Base-by-base conservation (phyloP, 441 rosid genomes). In the Viola pubescens region DNA sequence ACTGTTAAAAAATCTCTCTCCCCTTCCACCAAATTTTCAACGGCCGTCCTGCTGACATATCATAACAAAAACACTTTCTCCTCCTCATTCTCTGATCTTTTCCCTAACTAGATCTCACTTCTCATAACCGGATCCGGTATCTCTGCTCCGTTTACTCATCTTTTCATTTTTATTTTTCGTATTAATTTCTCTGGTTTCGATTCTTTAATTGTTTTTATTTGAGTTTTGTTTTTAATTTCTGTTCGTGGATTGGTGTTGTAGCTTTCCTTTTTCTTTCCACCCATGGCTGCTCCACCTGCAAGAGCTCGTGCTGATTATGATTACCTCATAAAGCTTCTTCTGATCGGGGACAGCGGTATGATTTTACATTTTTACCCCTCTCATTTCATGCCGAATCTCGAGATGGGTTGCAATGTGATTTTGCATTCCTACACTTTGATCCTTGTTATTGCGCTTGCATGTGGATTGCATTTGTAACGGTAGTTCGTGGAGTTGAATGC, bases 51-150 rank as follows among this genome's bases (percentile, higher is more conserved):
- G 71, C 77, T 63, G 78, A 76, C 73, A 77, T 71, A 64, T 43
- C 70, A 52, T 26, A 26, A 59, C 65, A 9, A 65, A 52, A 71
- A 67, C 65, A 54, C 56, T 16, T 39, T 38, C 11, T 14, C 55
- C 54, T 37, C 37, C 48, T 5, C 45, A 46, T 67, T 69, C 69
- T 13, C 44, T 67, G 61, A 64, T 55, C 65, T 62, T 61, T 53
- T 53, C 57, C 67, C 69, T 54, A 49, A 34, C 68, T 73, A 69
- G 74, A 67, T 74, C 75, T 70, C 64, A 64, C 64, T 54, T 65
- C 14, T 60, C 13, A 65, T 67, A 61, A 38, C 52, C 61, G 74
- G 86, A 86, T 82, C 84, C 68, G 87, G 88, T 83, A 72, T 52
- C 56, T 52, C 54, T 63, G 60, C 53, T 39, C 64, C 54, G 41